A percentile compares a stretch with the other conserved stretches of the same genome.
Evolutionary conservation across 2,329 filamentous ascomycete species (phyloP).

Genomic region (Aspergillus latus): DNA sequence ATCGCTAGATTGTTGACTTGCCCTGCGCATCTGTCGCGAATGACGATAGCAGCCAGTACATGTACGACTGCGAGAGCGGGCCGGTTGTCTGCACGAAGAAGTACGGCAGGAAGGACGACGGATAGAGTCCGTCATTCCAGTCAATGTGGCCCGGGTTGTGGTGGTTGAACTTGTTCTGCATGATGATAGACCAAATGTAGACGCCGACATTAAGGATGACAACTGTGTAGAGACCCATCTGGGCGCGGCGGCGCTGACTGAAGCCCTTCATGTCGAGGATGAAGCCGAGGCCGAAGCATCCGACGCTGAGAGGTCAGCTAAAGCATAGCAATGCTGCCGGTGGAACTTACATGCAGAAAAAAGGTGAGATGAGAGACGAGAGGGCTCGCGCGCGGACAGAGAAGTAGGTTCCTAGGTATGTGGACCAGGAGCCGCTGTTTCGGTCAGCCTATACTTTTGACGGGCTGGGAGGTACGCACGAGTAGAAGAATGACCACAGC

Average conservation of each 20-base stretch:
- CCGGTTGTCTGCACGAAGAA: slow-evolving; percentile 51
- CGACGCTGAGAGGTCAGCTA: slow-evolving; percentile 32
- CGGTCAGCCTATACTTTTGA: background rate
- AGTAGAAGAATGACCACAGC: slow-evolving; percentile 50
- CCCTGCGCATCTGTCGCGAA: slow-evolving; percentile 45
- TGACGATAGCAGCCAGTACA: slow-evolving; percentile 48
- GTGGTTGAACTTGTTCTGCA: slow-evolving; percentile 45
- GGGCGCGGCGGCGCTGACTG: slow-evolving; percentile 48
- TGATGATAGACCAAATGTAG: slow-evolving; percentile 53
- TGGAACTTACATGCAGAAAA: slow-evolving; percentile 49
- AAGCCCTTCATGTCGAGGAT: slow-evolving; percentile 44
- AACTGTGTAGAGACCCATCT: slow-evolving; percentile 48
- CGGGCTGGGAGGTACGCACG: slow-evolving; percentile 17
- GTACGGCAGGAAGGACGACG: slow-evolving; percentile 48
- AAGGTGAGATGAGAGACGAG: slow-evolving; percentile 49
- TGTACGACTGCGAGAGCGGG: slow-evolving; percentile 47
- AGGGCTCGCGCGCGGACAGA: slow-evolving; percentile 47
- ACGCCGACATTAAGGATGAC: slow-evolving; percentile 48
- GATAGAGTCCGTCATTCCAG: slow-evolving; percentile 47
- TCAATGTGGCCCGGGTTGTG: slow-evolving; percentile 47
- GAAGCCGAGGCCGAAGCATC: slow-evolving; percentile 52
- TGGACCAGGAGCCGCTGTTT: slow-evolving; percentile 47
- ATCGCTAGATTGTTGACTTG: slow-evolving; percentile 15
- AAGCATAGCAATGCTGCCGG: background rate
- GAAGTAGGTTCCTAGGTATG: slow-evolving; percentile 48